Evolutionary conservation across 148 eudicot genomes (phyloP), one percentile per base, ranked within the genome.

Genomic region (Agrostemma githago): DNA sequence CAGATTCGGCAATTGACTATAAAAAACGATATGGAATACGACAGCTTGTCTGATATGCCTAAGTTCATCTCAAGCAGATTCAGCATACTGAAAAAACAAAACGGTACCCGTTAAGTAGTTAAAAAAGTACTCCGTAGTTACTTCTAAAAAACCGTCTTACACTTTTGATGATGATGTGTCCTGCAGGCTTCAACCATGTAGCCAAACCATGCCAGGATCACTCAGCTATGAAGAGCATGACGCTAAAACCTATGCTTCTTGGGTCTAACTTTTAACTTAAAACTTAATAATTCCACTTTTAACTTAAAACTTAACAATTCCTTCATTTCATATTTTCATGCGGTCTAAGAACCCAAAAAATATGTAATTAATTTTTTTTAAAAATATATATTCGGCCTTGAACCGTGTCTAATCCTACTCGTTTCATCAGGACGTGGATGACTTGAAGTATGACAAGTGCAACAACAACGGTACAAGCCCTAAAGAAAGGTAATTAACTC

Each of bases 381-480:
- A 76, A 80, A 80, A n/a, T 86, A 96, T 12, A 46, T 46, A 12
- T 6, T 46, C 10, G 10, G 53, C n/a, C 11, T 46, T 46, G 53
- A 46, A 9, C 10, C 10, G 10, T 46, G 2, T 8, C 9, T 15
- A 8, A 4, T 48, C 54, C 54, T 4, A 11, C 54, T 48, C 8
- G 8, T 48, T 48, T n/a, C n/a, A n/a, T 15, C 77, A 91, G 98
- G 98, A 88, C 40, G 71, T 93, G 26, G 96, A 93, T 81, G 91
- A 93, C 76, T 83, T 93, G 90, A 93, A 93, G 79, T 93, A 90
- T 63, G 98, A 93, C 74, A 93, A 93, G 51, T 93, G 98, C 46
- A 60, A 80, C 62, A 84, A 84, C 76, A 57, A 74, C 1, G 79
- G 75, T 16, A 78, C 60, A 41, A 84, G 80, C 34, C 75, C 90